Percentiles rank a stretch among this genome's conserved stretches.
Evolutionary conservation across 108 stramenopile species (phyloP).

Genomic region (Conticribra guillardii): DNA sequence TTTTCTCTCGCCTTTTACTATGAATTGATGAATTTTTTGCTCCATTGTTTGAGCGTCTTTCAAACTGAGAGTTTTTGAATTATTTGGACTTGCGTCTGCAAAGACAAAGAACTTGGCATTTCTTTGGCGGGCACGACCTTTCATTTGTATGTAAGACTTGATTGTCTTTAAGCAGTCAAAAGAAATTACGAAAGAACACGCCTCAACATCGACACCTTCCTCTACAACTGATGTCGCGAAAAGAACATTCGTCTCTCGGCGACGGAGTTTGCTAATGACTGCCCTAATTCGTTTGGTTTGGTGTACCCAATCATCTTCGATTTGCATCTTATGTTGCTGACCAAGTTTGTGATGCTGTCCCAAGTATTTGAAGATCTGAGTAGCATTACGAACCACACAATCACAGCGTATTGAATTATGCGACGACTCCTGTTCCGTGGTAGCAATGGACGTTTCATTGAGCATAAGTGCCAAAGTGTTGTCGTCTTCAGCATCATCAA

Average conservation of each 20-base stretch:
- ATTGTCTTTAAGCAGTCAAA: constrained; percentile 56
- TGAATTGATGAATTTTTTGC: constrained; percentile 43
- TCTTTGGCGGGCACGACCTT: constrained; percentile 64
- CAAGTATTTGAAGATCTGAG: constrained; percentile 58
- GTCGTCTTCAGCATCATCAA: constrained; percentile 2
- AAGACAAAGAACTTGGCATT: constrained; percentile 66
- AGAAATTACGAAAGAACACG: constrained; percentile 65
- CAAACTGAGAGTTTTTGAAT: constrained; percentile 18
- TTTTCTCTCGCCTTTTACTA: constrained; percentile 32
- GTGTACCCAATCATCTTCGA: constrained; percentile 46
- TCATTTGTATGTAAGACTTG: constrained; percentile 78
- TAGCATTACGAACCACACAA: constrained; percentile 46
- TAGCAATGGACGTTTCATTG: background rate
- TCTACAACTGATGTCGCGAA: constrained; percentile 75
- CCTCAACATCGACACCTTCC: constrained; percentile 73
- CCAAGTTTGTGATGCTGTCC: constrained; percentile 3
- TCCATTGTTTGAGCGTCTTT: constrained; percentile 40
- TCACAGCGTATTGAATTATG: constrained; percentile 25
- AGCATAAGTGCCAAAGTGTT: background rate
- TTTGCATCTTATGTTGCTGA: constrained; percentile 16
- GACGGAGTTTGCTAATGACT: constrained; percentile 49
- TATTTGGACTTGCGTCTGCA: constrained; percentile 17
- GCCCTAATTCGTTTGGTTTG: constrained; percentile 31
- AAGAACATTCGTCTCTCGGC: constrained; percentile 57
- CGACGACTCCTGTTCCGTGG: background rate